A percentile compares a stretch with the other conserved stretches of the same genome.
phyloP scores from a whole-genome alignment of 805 yeast genomes.

The Myxozyma melibiosi region DNA sequence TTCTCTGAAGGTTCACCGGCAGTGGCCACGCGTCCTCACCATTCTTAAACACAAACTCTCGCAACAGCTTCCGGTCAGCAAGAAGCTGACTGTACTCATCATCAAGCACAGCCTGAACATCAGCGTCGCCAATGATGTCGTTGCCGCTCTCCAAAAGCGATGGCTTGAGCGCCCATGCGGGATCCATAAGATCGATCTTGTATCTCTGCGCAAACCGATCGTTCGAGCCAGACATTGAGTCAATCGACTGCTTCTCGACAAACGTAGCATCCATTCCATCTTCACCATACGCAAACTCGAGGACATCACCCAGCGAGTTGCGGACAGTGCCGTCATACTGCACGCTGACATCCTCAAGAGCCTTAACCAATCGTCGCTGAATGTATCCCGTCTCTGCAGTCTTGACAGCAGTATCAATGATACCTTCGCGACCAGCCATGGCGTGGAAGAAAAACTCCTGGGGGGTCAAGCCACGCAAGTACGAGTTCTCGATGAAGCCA shows the following conservation, averaged over 20 bases:
- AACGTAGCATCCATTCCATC: slow-evolving; percentile 99
- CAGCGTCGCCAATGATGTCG: slow-evolving; percentile 86
- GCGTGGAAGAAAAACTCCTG: slow-evolving; percentile 99
- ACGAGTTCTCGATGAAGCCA: slow-evolving; percentile 97
- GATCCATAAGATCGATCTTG: slow-evolving; percentile 81
- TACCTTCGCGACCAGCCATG: slow-evolving; percentile 99
- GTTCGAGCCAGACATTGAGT: slow-evolving; percentile 92
- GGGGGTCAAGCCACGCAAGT: slow-evolving; percentile 95
- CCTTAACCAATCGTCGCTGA: slow-evolving; percentile 96
- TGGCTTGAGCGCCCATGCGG: slow-evolving; percentile 62
- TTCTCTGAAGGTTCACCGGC: slow-evolving; percentile 96
- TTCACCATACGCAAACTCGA: slow-evolving; percentile 97
- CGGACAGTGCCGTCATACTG: slow-evolving; percentile 98
- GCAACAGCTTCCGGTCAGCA: slow-evolving; percentile 75
- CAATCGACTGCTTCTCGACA: slow-evolving; percentile 94
- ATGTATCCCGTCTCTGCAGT: slow-evolving; percentile 99
- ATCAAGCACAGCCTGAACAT: slow-evolving; percentile 77
- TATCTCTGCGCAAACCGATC: slow-evolving; percentile 78
- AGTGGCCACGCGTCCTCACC: slow-evolving; percentile 98
- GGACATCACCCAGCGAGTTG: slow-evolving; percentile 93
- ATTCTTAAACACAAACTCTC: slow-evolving; percentile 78
- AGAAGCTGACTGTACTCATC: slow-evolving; percentile 78
- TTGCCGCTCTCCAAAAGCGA: slow-evolving; percentile 83
- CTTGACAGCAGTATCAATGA: slow-evolving; percentile 98
- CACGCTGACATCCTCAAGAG: slow-evolving; percentile 95